phyloP scores from a whole-genome alignment of 169 alveolate genomes.

The Eimeria sp. region DNA sequence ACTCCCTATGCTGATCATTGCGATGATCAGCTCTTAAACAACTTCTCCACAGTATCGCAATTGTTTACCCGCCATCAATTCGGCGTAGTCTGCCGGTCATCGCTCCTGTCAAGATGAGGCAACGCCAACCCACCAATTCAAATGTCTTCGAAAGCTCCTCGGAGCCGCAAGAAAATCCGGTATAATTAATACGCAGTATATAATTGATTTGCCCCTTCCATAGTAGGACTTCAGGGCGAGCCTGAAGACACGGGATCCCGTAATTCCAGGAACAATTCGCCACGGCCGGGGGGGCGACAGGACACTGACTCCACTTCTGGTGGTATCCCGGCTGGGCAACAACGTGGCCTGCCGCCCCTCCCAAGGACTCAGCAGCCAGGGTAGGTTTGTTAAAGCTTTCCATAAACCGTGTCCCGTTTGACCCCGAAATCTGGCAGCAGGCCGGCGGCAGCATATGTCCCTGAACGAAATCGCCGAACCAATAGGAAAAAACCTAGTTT shows the following conservation, averaged over 20 bases:
- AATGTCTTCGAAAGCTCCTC: not conserved
- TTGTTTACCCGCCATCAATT: not conserved
- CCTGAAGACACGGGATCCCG: not conserved
- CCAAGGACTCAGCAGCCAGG: not conserved
- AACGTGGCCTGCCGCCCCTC: conserved; percentile 11
- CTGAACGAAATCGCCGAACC: not conserved
- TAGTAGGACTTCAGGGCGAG: not conserved
- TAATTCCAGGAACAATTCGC: not conserved
- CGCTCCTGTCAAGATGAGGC: not conserved
- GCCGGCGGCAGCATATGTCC: not conserved
- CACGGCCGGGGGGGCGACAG: not conserved
- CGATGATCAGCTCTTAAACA: not conserved
- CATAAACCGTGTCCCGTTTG: not conserved
- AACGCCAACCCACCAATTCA: not conserved
- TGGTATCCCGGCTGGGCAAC: not conserved
- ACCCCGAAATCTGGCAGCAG: not conserved
- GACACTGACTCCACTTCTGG: not conserved
- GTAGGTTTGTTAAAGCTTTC: not conserved
- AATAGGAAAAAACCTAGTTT: not conserved
- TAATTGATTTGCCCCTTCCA: not conserved
- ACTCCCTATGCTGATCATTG: not conserved
- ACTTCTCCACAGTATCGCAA: not conserved
- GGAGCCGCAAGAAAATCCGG: not conserved
- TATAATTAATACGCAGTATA: not conserved
- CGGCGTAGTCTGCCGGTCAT: not conserved